These are phyloP conservation scores for Nicotiana benthamiana DNA, from an alignment of 257 asterid genomes.

Conservation along the genomic window DNA sequence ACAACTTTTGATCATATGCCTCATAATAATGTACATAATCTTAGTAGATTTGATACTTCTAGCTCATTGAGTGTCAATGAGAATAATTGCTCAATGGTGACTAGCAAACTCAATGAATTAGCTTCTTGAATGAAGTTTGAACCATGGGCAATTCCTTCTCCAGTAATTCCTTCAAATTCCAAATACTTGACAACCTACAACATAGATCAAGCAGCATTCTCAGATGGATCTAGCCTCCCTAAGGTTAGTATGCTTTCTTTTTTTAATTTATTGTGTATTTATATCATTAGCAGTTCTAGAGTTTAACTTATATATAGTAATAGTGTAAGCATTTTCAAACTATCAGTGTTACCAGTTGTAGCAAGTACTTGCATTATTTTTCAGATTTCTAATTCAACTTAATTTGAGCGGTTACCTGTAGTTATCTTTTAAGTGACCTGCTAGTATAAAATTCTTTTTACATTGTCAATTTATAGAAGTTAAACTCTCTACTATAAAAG, in stretches of 20 bases:
- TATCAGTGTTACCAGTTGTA: too few species aligned
- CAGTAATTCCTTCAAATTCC: conserved; percentile 10
- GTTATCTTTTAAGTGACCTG: too few species aligned
- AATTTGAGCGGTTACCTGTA: too few species aligned
- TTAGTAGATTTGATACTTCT: neutral
- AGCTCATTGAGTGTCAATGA: conserved; percentile 8
- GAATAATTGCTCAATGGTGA: conserved; percentile 3
- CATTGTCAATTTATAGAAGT: too few species aligned
- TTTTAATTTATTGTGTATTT: neutral
- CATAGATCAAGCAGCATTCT: conserved; percentile 27
- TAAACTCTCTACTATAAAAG: too few species aligned
- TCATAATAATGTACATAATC: neutral
- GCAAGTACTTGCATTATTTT: too few species aligned
- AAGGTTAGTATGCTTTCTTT: conserved; percentile 28
- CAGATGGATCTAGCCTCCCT: conserved; percentile 25
- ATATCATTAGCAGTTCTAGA: too few species aligned
- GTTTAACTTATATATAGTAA: too few species aligned
- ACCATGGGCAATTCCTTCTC: conserved; percentile 12
- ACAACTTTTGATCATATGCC: conserved; percentile 25
- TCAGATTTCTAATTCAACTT: too few species aligned
- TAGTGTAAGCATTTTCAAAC: too few species aligned
- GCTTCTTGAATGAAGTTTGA: neutral
- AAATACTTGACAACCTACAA: conserved; percentile 1
- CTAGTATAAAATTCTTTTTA: too few species aligned
- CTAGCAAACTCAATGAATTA: neutral